Conservation (phyloP, 129 eudicot species). For the Glebionis coronaria region DNA sequence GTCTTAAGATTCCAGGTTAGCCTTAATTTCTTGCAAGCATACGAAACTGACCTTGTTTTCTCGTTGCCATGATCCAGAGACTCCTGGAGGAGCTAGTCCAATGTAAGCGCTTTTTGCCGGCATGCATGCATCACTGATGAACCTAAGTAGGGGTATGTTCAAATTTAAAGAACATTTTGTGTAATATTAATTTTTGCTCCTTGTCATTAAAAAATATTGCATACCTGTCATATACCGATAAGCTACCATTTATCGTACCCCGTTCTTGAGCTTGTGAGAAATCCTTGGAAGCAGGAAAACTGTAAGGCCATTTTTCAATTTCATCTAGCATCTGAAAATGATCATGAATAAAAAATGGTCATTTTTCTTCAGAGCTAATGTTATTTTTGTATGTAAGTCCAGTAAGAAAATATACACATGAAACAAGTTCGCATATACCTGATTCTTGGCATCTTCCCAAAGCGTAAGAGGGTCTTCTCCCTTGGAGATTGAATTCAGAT, state of each 20-base stretch:
- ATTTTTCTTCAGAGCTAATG: not conserved
- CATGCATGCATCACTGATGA: constrained; percentile 25
- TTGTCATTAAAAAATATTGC: not conserved
- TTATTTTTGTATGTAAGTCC: not conserved
- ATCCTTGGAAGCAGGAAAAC: constrained; percentile 49
- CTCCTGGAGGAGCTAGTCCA: constrained; percentile 76
- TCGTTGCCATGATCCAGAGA: constrained; percentile 77
- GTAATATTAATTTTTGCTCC: not conserved
- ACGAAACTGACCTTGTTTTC: constrained; percentile 66
- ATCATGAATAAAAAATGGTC: not conserved
- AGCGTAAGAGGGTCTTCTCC: constrained; percentile 47
- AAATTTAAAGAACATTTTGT: not conserved
- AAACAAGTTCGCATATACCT: constrained; percentile 25
- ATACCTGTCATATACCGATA: constrained; percentile 44
- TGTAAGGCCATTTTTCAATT: constrained; percentile 51
- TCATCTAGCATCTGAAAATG: constrained; percentile 41
- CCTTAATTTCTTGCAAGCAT: not conserved
- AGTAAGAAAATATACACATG: not conserved
- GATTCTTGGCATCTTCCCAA: constrained; percentile 68
- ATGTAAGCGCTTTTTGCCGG: constrained; percentile 59
- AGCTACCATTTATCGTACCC: constrained; percentile 43
- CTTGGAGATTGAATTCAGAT: constrained; percentile 41
- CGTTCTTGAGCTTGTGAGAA: constrained; percentile 32
- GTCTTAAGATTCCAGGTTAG: no score
- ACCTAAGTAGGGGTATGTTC: constrained; percentile 28